These are phyloP conservation scores for Hypoxylon sp. DNA, from an alignment of 2,329 filamentous ascomycete species.

Conservation along the genomic window DNA sequence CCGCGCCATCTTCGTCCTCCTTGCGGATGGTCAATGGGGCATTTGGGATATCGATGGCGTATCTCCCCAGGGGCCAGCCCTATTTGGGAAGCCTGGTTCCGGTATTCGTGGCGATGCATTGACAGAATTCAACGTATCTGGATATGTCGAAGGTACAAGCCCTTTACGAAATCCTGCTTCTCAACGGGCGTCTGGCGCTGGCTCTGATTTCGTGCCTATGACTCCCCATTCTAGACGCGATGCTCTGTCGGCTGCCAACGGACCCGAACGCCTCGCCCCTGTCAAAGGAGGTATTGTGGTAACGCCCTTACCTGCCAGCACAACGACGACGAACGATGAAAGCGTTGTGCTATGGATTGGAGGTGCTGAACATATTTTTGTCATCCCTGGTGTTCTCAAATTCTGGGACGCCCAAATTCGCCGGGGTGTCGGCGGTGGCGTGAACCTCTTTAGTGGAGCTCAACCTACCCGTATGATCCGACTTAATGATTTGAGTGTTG, in stretches of 20 bases:
- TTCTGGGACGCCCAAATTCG: constrained; percentile 72
- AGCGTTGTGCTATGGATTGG: constrained; percentile 69
- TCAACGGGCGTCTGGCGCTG: constrained; percentile 53
- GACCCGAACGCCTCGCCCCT: constrained; percentile 64
- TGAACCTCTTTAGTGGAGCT: constrained; percentile 67
- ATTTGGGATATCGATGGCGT: constrained; percentile 75
- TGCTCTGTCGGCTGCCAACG: constrained; percentile 60
- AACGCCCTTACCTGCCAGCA: constrained; percentile 58
- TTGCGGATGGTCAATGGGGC: constrained; percentile 75
- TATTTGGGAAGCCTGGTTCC: constrained; percentile 64
- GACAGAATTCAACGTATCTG: constrained; percentile 68
- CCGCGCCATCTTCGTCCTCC: constrained; percentile 67
- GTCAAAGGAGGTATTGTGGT: constrained; percentile 67
- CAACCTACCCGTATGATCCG: constrained; percentile 69
- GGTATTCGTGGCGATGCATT: constrained; percentile 69
- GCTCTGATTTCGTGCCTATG: constrained; percentile 71
- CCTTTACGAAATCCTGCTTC: constrained; percentile 62
- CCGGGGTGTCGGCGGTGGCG: constrained; percentile 62
- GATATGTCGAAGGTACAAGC: constrained; percentile 71
- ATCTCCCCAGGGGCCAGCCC: constrained; percentile 60
- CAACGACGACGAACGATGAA: constrained; percentile 63
- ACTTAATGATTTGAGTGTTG: constrained; percentile 64
- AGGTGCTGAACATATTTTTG: constrained; percentile 67
- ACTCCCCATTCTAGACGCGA: constrained; percentile 71
- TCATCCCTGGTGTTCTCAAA: constrained; percentile 66